These are phyloP conservation scores for Plasmodium inui DNA, from an alignment of 169 alveolate genomes.

Conservation along the genomic window DNA sequence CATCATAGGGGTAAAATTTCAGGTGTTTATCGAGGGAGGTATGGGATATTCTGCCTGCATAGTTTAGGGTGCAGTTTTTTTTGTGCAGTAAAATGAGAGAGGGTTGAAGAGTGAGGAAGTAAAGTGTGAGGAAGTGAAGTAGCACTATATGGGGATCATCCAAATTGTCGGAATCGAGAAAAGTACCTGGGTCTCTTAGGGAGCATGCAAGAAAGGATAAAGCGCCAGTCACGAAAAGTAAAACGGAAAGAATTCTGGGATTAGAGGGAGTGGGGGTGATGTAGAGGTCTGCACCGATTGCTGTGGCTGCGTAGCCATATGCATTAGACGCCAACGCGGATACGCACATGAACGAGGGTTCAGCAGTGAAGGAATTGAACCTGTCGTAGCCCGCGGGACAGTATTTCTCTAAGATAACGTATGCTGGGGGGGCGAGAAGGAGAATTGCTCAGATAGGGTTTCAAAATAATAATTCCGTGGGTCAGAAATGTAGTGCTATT, in stretches of 20 bases:
- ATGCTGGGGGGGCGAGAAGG: constrained; percentile 3
- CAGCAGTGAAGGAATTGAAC: background rate
- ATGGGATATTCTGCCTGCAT: constrained; percentile 28
- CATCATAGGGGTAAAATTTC: constrained; percentile 34
- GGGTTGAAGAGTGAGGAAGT: background rate
- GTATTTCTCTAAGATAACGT: constrained; percentile 24
- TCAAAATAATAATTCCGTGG: background rate
- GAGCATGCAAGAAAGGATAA: constrained; percentile 28
- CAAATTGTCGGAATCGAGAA: background rate
- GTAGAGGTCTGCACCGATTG: background rate
- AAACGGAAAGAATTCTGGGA: constrained; percentile 9
- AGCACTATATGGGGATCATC: background rate
- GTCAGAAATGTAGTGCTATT: background rate
- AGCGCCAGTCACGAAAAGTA: constrained; percentile 19
- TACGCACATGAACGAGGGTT: background rate
- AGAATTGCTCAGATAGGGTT: background rate
- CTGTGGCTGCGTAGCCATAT: background rate
- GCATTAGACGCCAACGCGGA: background rate
- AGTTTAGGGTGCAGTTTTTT: constrained; percentile 15
- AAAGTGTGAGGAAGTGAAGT: background rate
- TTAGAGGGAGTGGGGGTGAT: background rate
- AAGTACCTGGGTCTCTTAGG: constrained; percentile 57
- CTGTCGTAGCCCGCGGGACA: background rate
- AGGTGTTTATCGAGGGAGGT: constrained; percentile 29
- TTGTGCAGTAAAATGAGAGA: background rate